These are phyloP conservation scores for Cytospora leucostoma DNA, from an alignment of 2,329 filamentous ascomycete species.

Conservation along the genomic window DNA sequence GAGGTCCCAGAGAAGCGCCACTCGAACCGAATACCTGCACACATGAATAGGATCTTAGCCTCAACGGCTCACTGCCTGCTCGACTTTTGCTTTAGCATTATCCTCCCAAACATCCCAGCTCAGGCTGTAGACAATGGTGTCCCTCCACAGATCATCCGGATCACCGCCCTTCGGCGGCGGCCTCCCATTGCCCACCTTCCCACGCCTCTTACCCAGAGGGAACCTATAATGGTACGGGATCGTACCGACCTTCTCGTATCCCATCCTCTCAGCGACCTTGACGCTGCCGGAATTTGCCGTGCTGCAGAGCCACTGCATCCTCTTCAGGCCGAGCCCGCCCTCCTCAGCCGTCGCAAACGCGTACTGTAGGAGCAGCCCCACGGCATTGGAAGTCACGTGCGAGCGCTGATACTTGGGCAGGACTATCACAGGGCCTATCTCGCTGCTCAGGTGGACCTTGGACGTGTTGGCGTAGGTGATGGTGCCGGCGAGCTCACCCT, in stretches of 20 bases:
- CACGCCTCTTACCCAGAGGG: constrained; percentile 26
- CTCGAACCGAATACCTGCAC: neutral
- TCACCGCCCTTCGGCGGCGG: constrained; percentile 30
- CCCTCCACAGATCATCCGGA: constrained; percentile 33
- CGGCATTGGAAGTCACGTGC: constrained; percentile 39
- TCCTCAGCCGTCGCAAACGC: constrained; percentile 28
- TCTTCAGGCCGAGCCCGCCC: constrained; percentile 33
- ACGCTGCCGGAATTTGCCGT: constrained; percentile 34
- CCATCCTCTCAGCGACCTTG: constrained; percentile 37
- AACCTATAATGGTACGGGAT: constrained; percentile 38
- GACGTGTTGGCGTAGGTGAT: constrained; percentile 34
- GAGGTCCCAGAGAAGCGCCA: no score
- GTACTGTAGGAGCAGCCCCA: constrained; percentile 38
- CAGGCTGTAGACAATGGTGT: constrained; percentile 32
- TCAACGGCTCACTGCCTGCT: constrained; percentile 27
- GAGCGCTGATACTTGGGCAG: constrained; percentile 39
- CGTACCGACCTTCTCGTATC: constrained; percentile 37
- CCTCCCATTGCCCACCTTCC: constrained; percentile 34
- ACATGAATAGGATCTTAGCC: no score
- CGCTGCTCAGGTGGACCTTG: constrained; percentile 29
- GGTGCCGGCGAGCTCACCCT: constrained; percentile 36
- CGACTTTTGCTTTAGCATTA: constrained; percentile 29
- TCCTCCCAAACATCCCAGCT: constrained; percentile 37
- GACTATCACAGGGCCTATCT: constrained; percentile 40
- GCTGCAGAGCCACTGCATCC: constrained; percentile 39